Evolutionary conservation across 495 filamentous ascomycete genomes (phyloP), one percentile per base, ranked within the genome.

Genomic region (Penicillium canescens): DNA sequence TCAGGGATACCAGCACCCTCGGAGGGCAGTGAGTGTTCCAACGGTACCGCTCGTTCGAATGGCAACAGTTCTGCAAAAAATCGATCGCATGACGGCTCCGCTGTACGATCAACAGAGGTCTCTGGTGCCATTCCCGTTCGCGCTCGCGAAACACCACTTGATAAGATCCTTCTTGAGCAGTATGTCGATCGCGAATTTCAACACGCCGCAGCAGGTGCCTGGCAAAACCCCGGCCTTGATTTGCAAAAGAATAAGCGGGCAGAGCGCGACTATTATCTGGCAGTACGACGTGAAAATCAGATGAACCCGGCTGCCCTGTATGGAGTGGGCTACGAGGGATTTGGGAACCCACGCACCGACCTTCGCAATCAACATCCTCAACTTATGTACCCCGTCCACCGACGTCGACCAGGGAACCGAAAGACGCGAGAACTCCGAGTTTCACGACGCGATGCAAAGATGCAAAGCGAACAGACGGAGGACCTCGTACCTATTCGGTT

Each of bases 401-500:
- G 86, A 59, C 86, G 82, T 50, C 82, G 88, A 35, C 83, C 88
- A 1, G 92, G 91, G 20, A 85, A 86, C 48, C 81, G 88, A 60
- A 82, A 86, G 57, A 86, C 91, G 24, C 79, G 84, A 14, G 77
- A 85, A 55, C 67, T 95, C 35, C 85, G 85, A 39, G 76, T 92
- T 46, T 79, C 82, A 54, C 84, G 89, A 57, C 89, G 90, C 59
- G 90, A 96, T 51, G 72, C 90, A 68, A 84, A 84, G 59, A 80
- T 84, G 34, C 94, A 98, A 70, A 90, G 86, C 42, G 93, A 97
- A 54, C 89, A 92, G 63, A 77, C 88, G 14, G 94, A 98, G 65
- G 89, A 96, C 60, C 76, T 98, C 52, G 90, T 97, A 0, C 94
- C 94, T 2, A 82, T 98, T 35, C 81, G 94, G 36, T 74, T 98